Evolutionary conservation across 2,329 filamentous ascomycete species (phyloP).

Genomic region (Xylaria sp.): DNA sequence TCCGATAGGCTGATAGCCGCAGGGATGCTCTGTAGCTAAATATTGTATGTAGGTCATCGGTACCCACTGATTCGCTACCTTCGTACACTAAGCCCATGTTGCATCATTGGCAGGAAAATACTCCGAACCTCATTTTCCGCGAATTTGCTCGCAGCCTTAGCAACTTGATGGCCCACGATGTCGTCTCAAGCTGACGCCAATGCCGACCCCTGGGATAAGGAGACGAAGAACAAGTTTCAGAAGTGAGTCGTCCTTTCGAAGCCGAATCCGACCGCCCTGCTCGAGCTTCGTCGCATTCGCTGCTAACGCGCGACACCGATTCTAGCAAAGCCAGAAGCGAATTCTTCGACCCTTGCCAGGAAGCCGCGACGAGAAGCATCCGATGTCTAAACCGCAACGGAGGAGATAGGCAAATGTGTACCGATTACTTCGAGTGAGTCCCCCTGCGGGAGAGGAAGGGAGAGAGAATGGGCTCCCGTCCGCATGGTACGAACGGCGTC

Average conservation of each 20-base stretch:
- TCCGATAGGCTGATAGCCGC: background rate
- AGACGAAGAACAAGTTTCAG: slow-evolving; percentile 66
- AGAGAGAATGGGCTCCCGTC: background rate
- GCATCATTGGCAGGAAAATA: background rate
- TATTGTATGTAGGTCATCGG: too few species aligned
- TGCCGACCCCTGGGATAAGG: slow-evolving; percentile 56
- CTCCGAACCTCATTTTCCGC: too few species aligned
- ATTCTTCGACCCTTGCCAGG: slow-evolving; percentile 94
- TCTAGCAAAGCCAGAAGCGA: slow-evolving; percentile 83
- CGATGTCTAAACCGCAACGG: slow-evolving; percentile 87
- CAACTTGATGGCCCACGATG: slow-evolving; percentile 27
- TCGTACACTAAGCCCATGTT: background rate
- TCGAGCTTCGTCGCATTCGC: background rate
- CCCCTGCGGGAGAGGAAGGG: background rate
- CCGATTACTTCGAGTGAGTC: slow-evolving; percentile 91
- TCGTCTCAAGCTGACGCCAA: slow-evolving; percentile 26
- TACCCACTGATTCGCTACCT: too few species aligned
- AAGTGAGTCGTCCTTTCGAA: slow-evolving; percentile 52
- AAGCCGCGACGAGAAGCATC: slow-evolving; percentile 82
- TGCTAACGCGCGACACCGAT: background rate
- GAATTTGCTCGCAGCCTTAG: background rate
- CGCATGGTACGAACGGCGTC: too few species aligned
- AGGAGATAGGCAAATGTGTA: slow-evolving; percentile 86
- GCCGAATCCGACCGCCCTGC: too few species aligned
- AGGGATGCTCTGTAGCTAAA: background rate